Conservation (phyloP, 2,329 filamentous ascomycete genomes). For the Zymoseptoria pseudotritici region DNA sequence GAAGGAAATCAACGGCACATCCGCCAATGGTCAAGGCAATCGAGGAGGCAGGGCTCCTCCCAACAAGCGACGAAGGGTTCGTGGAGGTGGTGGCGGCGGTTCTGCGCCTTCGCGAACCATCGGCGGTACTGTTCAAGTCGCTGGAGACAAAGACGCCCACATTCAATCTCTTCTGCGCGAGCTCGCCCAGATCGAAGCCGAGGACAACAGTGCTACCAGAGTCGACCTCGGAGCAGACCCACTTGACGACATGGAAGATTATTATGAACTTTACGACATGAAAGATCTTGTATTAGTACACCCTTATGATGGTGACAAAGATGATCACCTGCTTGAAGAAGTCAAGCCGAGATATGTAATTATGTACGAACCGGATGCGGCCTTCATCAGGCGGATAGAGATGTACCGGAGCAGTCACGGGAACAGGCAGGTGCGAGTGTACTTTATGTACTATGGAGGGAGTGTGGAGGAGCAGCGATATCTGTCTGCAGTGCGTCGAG, state of each 20-base stretch:
- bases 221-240: slow-evolving; percentile 70
- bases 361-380: slow-evolving; percentile 95
- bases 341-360: slow-evolving; percentile 88
- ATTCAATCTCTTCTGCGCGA: slow-evolving; percentile 77
- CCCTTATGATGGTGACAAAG: slow-evolving; percentile 89
- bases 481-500: slow-evolving; percentile 77
- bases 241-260: slow-evolving; percentile 84
- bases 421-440: slow-evolving; percentile 80
- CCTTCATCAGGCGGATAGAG: slow-evolving; percentile 89
- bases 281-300: slow-evolving; percentile 81
- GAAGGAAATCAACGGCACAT: slow-evolving; percentile 61
- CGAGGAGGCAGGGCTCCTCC: slow-evolving; percentile 57
- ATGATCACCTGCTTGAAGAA: slow-evolving; percentile 94
- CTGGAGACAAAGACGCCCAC: slow-evolving; percentile 75
- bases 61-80: slow-evolving; percentile 78
- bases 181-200: slow-evolving; percentile 68
- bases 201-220: slow-evolving; percentile 53
- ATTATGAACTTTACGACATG: slow-evolving; percentile 87
- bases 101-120: slow-evolving; percentile 56
- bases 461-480: slow-evolving; percentile 96
- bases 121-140: slow-evolving; percentile 66
- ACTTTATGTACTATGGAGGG: slow-evolving; percentile 92
- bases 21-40: slow-evolving; percentile 42
- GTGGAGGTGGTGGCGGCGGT: slow-evolving; percentile 64
- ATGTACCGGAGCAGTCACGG: slow-evolving; percentile 93